Conservation (phyloP, 352 stramenopile species). For the Phytophthora kernoviae region DNA sequence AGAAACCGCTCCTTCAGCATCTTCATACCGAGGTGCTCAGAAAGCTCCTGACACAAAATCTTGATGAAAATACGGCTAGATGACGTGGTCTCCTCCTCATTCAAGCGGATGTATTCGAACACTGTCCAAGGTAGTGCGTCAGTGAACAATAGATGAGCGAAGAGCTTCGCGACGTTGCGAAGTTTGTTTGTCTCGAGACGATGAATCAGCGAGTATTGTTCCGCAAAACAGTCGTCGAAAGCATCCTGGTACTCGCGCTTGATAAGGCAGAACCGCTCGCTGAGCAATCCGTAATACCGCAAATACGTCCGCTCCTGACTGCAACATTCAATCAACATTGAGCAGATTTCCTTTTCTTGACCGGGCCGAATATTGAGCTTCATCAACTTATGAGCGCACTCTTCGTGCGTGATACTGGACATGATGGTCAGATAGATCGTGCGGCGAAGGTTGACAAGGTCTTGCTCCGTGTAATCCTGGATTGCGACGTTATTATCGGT, state of each 20-base stretch:
- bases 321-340: slow-evolving; percentile 99
- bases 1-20: slow-evolving; percentile 96
- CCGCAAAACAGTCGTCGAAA: slow-evolving; percentile 94
- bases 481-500: slow-evolving; percentile 64
- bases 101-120: slow-evolving; percentile 96
- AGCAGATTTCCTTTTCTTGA: slow-evolving; percentile 97
- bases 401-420: slow-evolving; percentile 98
- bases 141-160: slow-evolving; percentile 97
- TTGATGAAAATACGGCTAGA: slow-evolving; percentile 99
- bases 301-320: slow-evolving; percentile 98
- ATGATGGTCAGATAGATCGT: slow-evolving; percentile 99
- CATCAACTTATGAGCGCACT: slow-evolving; percentile 99
- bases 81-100: slow-evolving; percentile 99
- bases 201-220: slow-evolving; percentile 97
- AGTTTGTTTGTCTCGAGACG: slow-evolving; percentile 99
- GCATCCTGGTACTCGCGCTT: slow-evolving; percentile 95
- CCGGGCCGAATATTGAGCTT: slow-evolving; percentile 97
- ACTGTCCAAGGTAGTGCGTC: slow-evolving; percentile 98
- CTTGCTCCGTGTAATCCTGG: slow-evolving; percentile 97
- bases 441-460: slow-evolving; percentile 97
- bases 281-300: slow-evolving; percentile 97
- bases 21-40: slow-evolving; percentile 96
- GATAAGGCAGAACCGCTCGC: slow-evolving; percentile 97
- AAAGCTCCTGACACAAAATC: slow-evolving; percentile 98
- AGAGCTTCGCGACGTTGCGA: slow-evolving; percentile 99